Evolutionary conservation across 73 alveolate species (phyloP).

Genomic region (Paramecium octaurelia): DNA sequence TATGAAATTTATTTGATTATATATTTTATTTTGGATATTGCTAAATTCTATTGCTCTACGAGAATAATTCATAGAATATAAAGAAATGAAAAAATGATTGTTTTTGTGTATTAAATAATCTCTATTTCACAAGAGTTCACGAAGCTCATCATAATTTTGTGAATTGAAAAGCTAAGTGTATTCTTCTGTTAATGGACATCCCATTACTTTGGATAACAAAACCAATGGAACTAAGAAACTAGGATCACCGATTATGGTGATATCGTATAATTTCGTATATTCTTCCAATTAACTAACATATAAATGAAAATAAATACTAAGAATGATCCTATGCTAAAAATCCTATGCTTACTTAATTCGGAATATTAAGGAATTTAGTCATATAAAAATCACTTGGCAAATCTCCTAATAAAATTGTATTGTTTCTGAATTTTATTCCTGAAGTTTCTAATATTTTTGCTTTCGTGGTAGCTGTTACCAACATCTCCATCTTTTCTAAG

Average conservation of each 20-base stretch:
- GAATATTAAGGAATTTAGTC: conserved; percentile 6
- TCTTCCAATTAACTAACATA: neutral
- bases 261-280: neutral
- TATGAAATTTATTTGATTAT: neutral
- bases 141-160: neutral
- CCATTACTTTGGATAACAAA: neutral
- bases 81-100: neutral
- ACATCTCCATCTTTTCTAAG: conserved; percentile 7
- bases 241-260: conserved; percentile 4
- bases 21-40: neutral
- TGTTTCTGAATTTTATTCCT: neutral
- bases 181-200: neutral
- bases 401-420: conserved; percentile 37
- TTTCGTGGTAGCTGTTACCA: conserved; percentile 24
- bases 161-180: neutral
- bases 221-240: conserved; percentile 11
- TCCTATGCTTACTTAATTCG: conserved; percentile 28
- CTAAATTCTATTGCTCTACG: neutral
- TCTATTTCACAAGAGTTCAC: neutral
- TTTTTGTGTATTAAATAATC: neutral
- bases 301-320: neutral
- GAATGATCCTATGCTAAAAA: neutral
- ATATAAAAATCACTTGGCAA: conserved; percentile 36
- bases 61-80: neutral
- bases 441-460: neutral